Evolutionary conservation across 768 basidiomycete species (phyloP), one percentile per base, ranked within the genome.

Genomic region (Daedaleopsis nitida): DNA sequence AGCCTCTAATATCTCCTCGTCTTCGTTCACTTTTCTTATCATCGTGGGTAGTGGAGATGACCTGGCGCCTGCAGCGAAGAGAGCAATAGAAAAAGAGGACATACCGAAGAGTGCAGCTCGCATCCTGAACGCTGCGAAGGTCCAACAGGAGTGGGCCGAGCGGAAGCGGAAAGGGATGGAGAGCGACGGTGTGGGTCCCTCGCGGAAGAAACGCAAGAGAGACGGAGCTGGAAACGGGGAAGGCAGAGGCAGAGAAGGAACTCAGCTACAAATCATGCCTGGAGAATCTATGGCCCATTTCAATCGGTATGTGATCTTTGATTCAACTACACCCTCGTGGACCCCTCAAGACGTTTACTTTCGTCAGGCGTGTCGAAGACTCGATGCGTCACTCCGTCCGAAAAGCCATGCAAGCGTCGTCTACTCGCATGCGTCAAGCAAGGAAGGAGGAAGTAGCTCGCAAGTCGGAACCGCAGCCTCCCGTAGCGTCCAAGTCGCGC

Each of bases 211-310:
- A 79, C 74, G 74, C 49, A 73, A 38, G 59, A 43, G 62, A 57
- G 60, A 37, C 19, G 35, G 44, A 4, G 52, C 34, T 8, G 52
- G n/a, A 13, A 44, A 16, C 24, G 51, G 51, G 62, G 50, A 3
- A 38, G 50, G 16, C 64, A 54, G 6, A 34, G 13, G 38, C 44
- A 53, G 62, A 55, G 51, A 57, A 57, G 50, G 35, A 21, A 17
- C 5, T 13, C 23, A 58, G 45, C 68, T 87, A 43, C 76, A 68
- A 49, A 91, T 90, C 32, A 77, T 81, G 58, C 83, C 84, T 0
- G 85, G 87, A 47, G 91, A 93, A 72, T 86, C 89, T 0, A 79
- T 92, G 55, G 79, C 83, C 57, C 87, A 91, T 75, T 93, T 92
- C 72, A 88, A 91, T 71, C 78, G 84, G 91, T 91, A 66, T 54